Base-by-base conservation (phyloP, 371 early-diverging fungal species). In the Apophysomyces trapeziformis region DNA sequence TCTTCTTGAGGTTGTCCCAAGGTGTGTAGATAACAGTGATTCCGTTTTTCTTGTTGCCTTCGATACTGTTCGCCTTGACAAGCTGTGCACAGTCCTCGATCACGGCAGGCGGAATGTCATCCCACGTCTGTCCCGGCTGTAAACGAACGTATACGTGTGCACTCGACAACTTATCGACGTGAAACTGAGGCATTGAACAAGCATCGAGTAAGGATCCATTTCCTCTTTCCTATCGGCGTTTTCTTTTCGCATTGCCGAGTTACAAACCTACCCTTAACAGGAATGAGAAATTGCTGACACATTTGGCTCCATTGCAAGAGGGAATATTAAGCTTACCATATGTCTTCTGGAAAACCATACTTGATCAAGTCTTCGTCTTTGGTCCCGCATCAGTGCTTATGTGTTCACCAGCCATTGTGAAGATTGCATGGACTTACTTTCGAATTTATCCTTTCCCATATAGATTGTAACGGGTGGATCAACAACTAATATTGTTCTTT, bases 371-470 rank as follows among this genome's bases (percentile, higher is more conserved):
- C 96, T 64, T 97, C 97, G 82, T 97, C 93, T 92, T 65, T 46
- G 21, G 7, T 38, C 1, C 32, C 14, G 54, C 7, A 37, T 43
- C 35, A 59, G 13, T 50, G 32, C 63, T 59, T 8, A 41, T 41
- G 13, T 41, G 41, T 12, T 12, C 41, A 38, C 21, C 37, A 56
- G 0, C 9, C 8, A 64, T 35, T 32, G 26, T 45, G 47, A 26
- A 26, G 26, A 26, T 26, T 2, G 57, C 44, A 36, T 32, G 14
- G 41, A 13, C 80, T 74, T 82, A 91, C 91, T 98, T 79, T 98
- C 99, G 77, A 83, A 93, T 82, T 97, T 97, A 85, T 98, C 97
- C 76, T 91, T 94, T 65, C 99, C 99, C 96, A 98, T 95, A 76
- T 96, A 98, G 57, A 98, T 90, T 54, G 80, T 76, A 41, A 91